Base-by-base conservation (phyloP, 1,284 basidiomycete genomes). In the Lignosus rhinocerotis region DNA sequence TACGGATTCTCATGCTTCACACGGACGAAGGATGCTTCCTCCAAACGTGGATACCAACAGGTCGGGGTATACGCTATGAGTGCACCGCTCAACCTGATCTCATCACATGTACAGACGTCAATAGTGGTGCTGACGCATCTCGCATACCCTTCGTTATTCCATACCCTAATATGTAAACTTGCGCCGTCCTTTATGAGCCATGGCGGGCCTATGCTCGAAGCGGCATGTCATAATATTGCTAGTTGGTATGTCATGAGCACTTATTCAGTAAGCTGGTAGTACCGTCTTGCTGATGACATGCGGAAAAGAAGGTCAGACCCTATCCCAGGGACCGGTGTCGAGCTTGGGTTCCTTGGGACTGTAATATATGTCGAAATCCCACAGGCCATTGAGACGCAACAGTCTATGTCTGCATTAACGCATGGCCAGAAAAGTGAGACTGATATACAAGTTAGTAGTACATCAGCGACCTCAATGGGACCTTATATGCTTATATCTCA, bases 1-100 rank as follows among this genome's bases (percentile, higher is more conserved):
- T 94, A 95, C 68, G 93, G 93, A 0, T 95, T 85, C 72, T 89
- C 92, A 0, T 84, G 91, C 72, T 94, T 95, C 69, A 85, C 84
- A 17, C 92, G 93, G 70, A 79, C 82, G 61, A 80, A 81, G 67
- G 91, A 95, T 70, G 62, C 81, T 1, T 75, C 78, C 0, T 88
- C 87, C 10, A 90, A 88, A 63, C 80, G 95, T 55, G 94, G 94
- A 3, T 96, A 94, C 72, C 85, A 89, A 67, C 94, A 97, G 80
- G 93, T 92, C 57, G 67, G 76, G 11, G 5, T 10, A 30, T 14
- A 19, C 65, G 39, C 42, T 44, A 17, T 14, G 31, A 32, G 50
- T 38, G 25, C 39, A 16, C 56, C 14, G 14, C 21, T 16, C 2
- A 39, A 5, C 3, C 17, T 42, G n/a, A n/a, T n/a, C 16, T 49